phyloP scores from a whole-genome alignment of 148 eudicot species.

The Heliosperma pusillum region DNA sequence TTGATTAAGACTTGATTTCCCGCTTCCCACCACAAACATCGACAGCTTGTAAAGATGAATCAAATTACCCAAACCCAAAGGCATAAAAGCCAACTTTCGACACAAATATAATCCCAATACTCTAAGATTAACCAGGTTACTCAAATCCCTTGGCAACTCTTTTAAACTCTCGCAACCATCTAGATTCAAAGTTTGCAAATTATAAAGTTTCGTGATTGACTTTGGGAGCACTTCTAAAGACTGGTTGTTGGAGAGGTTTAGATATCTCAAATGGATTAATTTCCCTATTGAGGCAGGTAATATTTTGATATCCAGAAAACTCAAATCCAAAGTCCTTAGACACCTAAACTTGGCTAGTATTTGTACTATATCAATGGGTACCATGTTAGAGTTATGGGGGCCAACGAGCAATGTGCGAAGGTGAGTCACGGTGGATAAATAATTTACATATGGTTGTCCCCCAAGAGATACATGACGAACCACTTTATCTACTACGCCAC shows the following conservation, averaged over 20 bases:
- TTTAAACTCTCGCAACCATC: neutral
- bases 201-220: slow-evolving; percentile 10
- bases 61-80: neutral
- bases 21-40: neutral
- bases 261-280: slow-evolving; percentile 15
- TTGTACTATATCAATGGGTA: neutral
- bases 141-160: slow-evolving; percentile 2
- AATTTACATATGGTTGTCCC: neutral
- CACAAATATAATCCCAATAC: neutral
- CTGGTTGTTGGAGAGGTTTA: slow-evolving; percentile 3
- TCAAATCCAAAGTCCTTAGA: slow-evolving; percentile 10
- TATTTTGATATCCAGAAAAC: too few relatives aligned
- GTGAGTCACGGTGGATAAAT: neutral
- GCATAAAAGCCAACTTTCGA: neutral
- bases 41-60: neutral
- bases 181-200: slow-evolving; percentile 13
- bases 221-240: slow-evolving; percentile 4
- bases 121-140: neutral
- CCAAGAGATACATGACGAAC: neutral
- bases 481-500: neutral
- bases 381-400: neutral
- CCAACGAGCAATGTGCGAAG: neutral
- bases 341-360: neutral
- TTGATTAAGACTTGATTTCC: neutral
- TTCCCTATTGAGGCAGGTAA: neutral